Conservation (phyloP, 345 rosid genomes). For the Rhizophora mangle region DNA sequence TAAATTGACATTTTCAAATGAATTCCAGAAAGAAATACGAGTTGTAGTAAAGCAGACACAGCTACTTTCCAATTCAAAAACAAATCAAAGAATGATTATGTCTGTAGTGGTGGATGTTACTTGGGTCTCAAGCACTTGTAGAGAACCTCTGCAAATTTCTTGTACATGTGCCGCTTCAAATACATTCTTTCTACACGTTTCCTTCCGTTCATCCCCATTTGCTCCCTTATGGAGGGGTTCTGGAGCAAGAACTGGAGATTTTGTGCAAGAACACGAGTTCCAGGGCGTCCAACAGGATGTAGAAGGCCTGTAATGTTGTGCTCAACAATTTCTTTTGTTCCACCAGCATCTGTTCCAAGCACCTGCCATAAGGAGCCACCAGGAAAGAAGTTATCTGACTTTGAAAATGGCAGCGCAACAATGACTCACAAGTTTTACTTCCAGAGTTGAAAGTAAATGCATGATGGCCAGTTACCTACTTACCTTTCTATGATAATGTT, state of each 20-base stretch:
- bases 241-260: conserved; percentile 52
- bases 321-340: conserved; percentile 78
- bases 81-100: conserved; percentile 40
- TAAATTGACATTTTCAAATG: neutral
- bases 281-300: conserved; percentile 64
- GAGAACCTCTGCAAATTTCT: conserved; percentile 65
- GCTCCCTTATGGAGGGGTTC: conserved; percentile 47
- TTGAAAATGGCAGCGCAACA: too few species aligned
- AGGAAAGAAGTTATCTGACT: too few species aligned
- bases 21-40: neutral
- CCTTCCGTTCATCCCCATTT: conserved; percentile 69
- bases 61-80: conserved; percentile 19
- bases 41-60: neutral
- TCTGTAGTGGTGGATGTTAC: conserved; percentile 16
- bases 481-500: too few species aligned
- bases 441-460: too few species aligned
- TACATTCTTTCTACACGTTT: conserved; percentile 56
- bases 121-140: conserved; percentile 75
- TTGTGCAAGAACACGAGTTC: conserved; percentile 49
- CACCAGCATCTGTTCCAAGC: conserved; percentile 91
- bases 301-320: conserved; percentile 81
- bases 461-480: too few species aligned
- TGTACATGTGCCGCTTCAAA: conserved; percentile 89
- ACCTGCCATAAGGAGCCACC: conserved; percentile 38
- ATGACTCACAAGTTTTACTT: too few species aligned